phyloP scores from a whole-genome alignment of 140 eudicot species.

The Cichorium intybus region DNA sequence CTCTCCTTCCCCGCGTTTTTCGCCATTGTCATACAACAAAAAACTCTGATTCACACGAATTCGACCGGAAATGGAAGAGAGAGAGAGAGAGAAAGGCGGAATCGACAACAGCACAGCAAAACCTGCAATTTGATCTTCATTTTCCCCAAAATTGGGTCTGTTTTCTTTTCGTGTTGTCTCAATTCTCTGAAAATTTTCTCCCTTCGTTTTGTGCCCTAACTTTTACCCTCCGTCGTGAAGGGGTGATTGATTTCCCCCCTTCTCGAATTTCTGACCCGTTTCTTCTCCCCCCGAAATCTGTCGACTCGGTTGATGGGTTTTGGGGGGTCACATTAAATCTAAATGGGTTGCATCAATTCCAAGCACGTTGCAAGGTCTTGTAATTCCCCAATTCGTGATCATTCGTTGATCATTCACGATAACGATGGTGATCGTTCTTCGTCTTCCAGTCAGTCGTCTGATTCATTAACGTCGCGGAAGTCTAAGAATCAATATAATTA shows the following conservation, averaged over 20 bases:
- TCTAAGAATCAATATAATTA: neutral
- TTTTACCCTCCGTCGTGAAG: conserved; percentile 13
- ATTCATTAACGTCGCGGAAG: conserved; percentile 4
- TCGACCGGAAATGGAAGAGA: neutral
- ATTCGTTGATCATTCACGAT: neutral
- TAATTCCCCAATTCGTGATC: conserved; percentile 13
- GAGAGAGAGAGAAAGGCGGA: conserved; percentile 1
- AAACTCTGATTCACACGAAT: neutral
- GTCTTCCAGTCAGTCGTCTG: neutral
- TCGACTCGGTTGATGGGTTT: conserved; percentile 37
- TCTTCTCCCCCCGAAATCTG: conserved; percentile 35
- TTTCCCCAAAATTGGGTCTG: neutral
- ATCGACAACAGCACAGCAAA: neutral
- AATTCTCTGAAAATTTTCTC: neutral
- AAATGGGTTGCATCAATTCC: conserved; percentile 39
- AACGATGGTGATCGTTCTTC: neutral
- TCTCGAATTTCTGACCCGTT: conserved; percentile 4
- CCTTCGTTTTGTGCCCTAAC: neutral
- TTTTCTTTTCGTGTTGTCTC: neutral
- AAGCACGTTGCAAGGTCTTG: conserved; percentile 12
- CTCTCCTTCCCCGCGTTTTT: conserved; percentile 6
- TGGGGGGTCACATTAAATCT: conserved; percentile 22
- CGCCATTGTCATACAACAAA: neutral
- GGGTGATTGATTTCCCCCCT: conserved; percentile 2
- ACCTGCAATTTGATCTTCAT: neutral